Base-by-base conservation (phyloP, 139 green algal species). In the Limnomonas spitsbergensis region DNA sequence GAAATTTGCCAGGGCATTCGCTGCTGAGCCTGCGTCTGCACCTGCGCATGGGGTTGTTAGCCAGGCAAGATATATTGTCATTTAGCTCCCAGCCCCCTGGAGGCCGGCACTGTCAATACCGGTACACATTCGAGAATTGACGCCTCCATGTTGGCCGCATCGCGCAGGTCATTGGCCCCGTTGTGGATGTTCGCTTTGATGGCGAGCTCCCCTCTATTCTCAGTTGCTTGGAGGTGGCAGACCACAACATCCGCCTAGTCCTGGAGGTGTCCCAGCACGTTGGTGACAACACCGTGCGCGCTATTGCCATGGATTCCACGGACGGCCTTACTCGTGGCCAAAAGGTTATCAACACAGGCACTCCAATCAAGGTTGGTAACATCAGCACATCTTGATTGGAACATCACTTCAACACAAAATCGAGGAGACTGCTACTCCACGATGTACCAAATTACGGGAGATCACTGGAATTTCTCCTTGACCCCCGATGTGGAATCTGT, bases 281-380 rank as follows among this genome's bases (percentile, higher is more conserved):
- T 75, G 96, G 96, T 47, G 95, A 99, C 82, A 98, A 98, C 87
- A 97, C 93, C 36, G 93, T 98, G 24, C 89, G 96, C 54, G 95
- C 88, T 84, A 99, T 99, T 90, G 95, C 96, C 74, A 99, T 99
- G 96, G 96, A 99, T 70, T 90, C 87, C 47, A 99, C 96, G 34
- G 96, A 99, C 78, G 96, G 96, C 39, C 88, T 99, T 2, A 88
- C 93, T 40, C 92, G 96, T 29, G 96, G 96, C 35, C 94, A 98
- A 87, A 69, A 73, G 32, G 96, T 99, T 26, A 9, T 93, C 9
- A 95, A 96, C 87, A 99, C 95, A 2, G 94, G 95, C 34, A 70
- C 80, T 2, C 94, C 96, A 36, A 99, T 99, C 90, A 96, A 89
- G 89, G 93, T 96, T 38, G 38, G 75, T 34, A 53, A 14, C 14